Evolutionary conservation across 148 eudicot species (phyloP).

Genomic region (Hydrangea macrophylla): DNA sequence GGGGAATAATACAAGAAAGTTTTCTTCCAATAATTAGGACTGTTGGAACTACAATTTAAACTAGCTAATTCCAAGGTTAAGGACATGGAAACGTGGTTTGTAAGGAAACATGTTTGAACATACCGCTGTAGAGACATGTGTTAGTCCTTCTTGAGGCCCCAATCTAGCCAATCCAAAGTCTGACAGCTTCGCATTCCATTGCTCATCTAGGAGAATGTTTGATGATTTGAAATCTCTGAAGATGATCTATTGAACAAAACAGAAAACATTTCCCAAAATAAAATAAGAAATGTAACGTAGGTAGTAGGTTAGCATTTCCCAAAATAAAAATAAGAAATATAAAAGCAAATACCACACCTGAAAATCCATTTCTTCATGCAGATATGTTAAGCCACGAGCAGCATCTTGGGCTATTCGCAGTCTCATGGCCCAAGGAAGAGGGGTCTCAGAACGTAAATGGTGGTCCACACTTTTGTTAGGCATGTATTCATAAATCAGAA

Average conservation of each 20-base stretch:
- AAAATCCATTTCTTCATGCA: slow-evolving; percentile 94
- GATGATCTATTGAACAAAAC: slow-evolving; percentile 56
- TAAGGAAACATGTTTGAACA: slow-evolving; percentile 14
- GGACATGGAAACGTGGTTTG: neutral
- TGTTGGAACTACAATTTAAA: neutral
- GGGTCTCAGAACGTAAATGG: slow-evolving; percentile 52
- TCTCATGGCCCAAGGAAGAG: slow-evolving; percentile 85
- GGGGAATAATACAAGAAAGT: neutral
- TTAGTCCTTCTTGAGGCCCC: slow-evolving; percentile 72
- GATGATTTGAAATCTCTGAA: slow-evolving; percentile 80
- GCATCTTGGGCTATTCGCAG: slow-evolving; percentile 83
- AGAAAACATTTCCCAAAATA: too few relatives aligned
- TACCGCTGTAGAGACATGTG: slow-evolving; percentile 84
- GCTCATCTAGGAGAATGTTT: slow-evolving; percentile 66
- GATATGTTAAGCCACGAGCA: slow-evolving; percentile 86
- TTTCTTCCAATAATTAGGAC: neutral
- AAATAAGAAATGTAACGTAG: neutral
- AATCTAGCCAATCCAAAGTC: slow-evolving; percentile 84
- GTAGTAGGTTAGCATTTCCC: too few relatives aligned
- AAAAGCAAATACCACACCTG: slow-evolving; percentile 42
- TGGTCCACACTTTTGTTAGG: slow-evolving; percentile 86
- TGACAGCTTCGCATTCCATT: slow-evolving; percentile 78
- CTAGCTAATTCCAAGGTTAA: neutral
- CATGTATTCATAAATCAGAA: slow-evolving; percentile 86
- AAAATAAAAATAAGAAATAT: neutral